Evolutionary conservation across 2,329 filamentous ascomycete genomes (phyloP).

Genomic region (Aspergillus brasiliensis): DNA sequence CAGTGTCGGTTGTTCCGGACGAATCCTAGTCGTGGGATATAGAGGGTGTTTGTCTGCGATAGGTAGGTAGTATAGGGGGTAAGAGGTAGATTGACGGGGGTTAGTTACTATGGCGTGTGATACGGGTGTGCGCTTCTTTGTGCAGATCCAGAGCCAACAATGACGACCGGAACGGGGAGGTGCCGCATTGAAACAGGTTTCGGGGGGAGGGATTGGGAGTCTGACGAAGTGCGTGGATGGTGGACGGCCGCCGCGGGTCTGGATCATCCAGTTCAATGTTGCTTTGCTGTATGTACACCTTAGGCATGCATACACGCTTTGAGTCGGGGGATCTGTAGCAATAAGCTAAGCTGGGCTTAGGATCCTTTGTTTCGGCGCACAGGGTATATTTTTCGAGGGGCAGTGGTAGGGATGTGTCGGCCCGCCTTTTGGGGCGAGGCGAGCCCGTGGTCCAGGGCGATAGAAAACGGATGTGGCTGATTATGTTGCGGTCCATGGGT

Average conservation of each 20-base stretch:
- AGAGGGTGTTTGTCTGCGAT: not conserved
- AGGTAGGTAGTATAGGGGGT: not conserved
- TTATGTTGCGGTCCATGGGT: not conserved
- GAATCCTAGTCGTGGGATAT: not conserved
- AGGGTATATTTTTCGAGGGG: not conserved
- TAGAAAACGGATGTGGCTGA: not conserved
- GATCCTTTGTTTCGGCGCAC: not conserved
- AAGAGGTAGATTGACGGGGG: no score
- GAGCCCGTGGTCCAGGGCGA: not conserved
- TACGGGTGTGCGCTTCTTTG: not conserved
- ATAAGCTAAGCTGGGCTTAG: not conserved
- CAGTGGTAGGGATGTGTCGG: not conserved
- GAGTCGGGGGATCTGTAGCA: no score
- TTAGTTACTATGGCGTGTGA: not conserved
- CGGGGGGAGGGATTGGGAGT: not conserved
- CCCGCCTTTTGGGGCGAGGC: not conserved
- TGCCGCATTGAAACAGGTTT: conserved; percentile 3
- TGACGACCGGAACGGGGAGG: conserved; percentile 1
- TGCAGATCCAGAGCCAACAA: not conserved
- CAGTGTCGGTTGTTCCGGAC: no score
- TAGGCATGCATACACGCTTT: not conserved
- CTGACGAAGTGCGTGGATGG: not conserved
- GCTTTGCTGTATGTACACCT: not conserved
- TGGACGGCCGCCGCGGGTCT: no score
- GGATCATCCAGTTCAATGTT: not conserved